Percentiles rank a stretch among this genome's conserved stretches.
These are phyloP conservation scores for Amauroascus verrucosus DNA, from an alignment of 2,329 filamentous ascomycete species.

Conservation along the genomic window DNA sequence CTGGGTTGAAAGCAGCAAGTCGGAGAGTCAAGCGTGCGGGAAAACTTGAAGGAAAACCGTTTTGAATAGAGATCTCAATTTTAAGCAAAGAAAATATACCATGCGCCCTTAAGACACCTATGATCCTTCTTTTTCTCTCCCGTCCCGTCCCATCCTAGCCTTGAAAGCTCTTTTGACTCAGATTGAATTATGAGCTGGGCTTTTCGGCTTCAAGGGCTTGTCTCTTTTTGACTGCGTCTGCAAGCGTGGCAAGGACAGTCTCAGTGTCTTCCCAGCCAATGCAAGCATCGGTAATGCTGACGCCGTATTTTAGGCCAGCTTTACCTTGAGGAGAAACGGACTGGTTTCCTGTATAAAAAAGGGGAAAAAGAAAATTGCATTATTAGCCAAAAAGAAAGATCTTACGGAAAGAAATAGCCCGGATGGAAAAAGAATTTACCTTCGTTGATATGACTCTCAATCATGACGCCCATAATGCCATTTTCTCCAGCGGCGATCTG, in stretches of 20 bases:
- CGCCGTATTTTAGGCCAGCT: conserved; percentile 75
- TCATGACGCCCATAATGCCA: conserved; percentile 95
- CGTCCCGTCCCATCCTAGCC: too few relatives aligned
- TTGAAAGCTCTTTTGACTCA: too few relatives aligned
- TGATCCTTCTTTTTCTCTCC: neutral
- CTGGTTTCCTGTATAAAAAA: conserved; percentile 51
- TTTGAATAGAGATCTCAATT: neutral
- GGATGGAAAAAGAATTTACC: conserved; percentile 42
- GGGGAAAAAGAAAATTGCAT: neutral
- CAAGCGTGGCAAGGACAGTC: conserved; percentile 63
- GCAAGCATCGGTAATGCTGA: conserved; percentile 95
- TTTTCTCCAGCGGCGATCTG: conserved; percentile 79
- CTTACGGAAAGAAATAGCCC: neutral
- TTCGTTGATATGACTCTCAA: conserved; percentile 94
- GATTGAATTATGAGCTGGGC: conserved; percentile 3
- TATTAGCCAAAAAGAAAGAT: neutral
- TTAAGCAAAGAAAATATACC: neutral
- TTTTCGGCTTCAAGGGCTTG: conserved; percentile 34
- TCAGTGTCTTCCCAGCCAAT: conserved; percentile 91
- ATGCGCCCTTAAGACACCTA: neutral
- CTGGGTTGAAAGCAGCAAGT: too few relatives aligned
- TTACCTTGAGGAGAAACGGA: conserved; percentile 85
- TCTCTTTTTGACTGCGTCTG: conserved; percentile 66
- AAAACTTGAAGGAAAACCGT: too few relatives aligned
- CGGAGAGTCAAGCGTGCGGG: too few relatives aligned